Conservation (phyloP, 2,329 filamentous ascomycete genomes). For the Sporothrix humicola region DNA sequence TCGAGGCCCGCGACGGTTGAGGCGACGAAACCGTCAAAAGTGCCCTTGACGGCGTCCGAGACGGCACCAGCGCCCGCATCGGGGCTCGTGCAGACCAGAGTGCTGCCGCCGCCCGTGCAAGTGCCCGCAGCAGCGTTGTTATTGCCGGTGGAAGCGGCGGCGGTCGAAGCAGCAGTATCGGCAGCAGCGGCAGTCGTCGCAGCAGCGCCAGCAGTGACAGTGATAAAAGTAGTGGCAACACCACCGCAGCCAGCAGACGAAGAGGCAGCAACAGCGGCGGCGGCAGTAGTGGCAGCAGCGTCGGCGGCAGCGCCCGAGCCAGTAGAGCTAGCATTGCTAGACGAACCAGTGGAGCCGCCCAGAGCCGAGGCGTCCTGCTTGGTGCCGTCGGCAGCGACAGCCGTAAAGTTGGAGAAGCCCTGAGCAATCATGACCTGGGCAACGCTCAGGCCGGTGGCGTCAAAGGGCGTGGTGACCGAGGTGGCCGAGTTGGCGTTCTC, state of each 20-base stretch:
- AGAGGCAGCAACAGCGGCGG: neutral
- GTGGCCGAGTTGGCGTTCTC: conserved; percentile 64
- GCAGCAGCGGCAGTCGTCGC: neutral
- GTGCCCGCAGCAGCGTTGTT: conserved; percentile 10
- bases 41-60: conserved; percentile 36
- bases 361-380: conserved; percentile 35
- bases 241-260: neutral
- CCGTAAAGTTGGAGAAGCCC: conserved; percentile 67
- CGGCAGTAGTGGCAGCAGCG: conserved; percentile 5
- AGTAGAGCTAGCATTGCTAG: neutral
- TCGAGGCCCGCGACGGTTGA: conserved; percentile 46
- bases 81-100: conserved; percentile 31
- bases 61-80: conserved; percentile 34
- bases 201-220: conserved; percentile 25
- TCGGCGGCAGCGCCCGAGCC: conserved; percentile 33
- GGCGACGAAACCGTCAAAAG: conserved; percentile 36
- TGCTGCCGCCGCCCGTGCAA: conserved; percentile 32
- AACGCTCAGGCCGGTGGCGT: conserved; percentile 66
- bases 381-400: conserved; percentile 44
- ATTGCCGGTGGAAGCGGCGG: conserved; percentile 13
- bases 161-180: conserved; percentile 26
- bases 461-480: conserved; percentile 60
- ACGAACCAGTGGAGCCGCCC: conserved; percentile 3
- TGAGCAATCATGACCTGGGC: conserved; percentile 67
- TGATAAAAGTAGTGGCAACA: conserved; percentile 23